A percentile compares a stretch with the other conserved stretches of the same genome.
These are phyloP conservation scores for Abelmoschus esculentus DNA, from an alignment of 345 rosid species.

Conservation along the genomic window DNA sequence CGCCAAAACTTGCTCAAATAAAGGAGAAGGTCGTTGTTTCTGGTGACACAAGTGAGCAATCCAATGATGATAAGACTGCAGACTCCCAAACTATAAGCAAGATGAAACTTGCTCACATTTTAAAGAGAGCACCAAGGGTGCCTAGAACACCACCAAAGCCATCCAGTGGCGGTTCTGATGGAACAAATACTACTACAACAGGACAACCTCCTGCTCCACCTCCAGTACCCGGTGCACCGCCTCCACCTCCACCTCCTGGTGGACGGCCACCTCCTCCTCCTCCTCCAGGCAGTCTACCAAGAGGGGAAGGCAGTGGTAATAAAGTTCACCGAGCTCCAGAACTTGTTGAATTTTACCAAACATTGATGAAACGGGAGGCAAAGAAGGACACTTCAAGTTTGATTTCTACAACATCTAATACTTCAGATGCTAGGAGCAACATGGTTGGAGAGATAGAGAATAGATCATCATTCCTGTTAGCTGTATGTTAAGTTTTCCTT, in stretches of 20 bases:
- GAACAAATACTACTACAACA: slow-evolving; percentile 21
- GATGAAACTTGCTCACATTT: slow-evolving; percentile 62
- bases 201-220: slow-evolving; percentile 51
- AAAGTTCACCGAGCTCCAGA: slow-evolving; percentile 95
- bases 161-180: slow-evolving; percentile 32
- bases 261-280: slow-evolving; percentile 77
- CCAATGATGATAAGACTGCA: slow-evolving; percentile 40
- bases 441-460: slow-evolving; percentile 96
- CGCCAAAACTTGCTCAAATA: slow-evolving; percentile 66
- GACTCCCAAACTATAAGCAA: slow-evolving; percentile 55
- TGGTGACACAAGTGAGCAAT: slow-evolving; percentile 38
- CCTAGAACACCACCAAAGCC: slow-evolving; percentile 85
- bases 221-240: slow-evolving; percentile 44
- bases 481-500: slow-evolving; percentile 43
- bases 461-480: slow-evolving; percentile 87
- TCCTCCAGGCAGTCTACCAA: slow-evolving; percentile 78
- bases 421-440: slow-evolving; percentile 73
- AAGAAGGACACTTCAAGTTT: slow-evolving; percentile 75
- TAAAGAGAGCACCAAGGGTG: slow-evolving; percentile 80
- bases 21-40: slow-evolving; percentile 51
- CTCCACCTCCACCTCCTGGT: slow-evolving; percentile 41
- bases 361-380: slow-evolving; percentile 93
- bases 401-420: slow-evolving; percentile 56
- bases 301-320: slow-evolving; percentile 60
- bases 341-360: slow-evolving; percentile 87